Conservation (phyloP, 2,329 filamentous ascomycete species). For the Colletotrichum falcatum region DNA sequence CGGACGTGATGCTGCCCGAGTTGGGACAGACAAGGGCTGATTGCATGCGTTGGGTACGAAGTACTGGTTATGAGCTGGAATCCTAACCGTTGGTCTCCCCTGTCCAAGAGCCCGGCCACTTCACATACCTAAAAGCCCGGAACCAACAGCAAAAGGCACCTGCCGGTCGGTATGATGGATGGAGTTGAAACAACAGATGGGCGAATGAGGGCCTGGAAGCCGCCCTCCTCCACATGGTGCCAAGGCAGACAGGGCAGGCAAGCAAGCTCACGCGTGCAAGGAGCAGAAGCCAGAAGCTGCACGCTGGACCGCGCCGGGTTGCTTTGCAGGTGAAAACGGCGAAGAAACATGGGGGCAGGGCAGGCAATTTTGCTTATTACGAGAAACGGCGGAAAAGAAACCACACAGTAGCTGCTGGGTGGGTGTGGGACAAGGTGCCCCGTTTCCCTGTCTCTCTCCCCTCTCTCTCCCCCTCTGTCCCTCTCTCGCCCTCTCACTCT, state of each 20-base stretch:
- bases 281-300: background rate
- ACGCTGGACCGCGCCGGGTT: background rate
- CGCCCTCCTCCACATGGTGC: slow-evolving; percentile 10
- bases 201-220: slow-evolving; percentile 25
- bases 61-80: slow-evolving; percentile 33
- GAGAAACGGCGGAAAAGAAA: slow-evolving; percentile 21
- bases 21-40: background rate
- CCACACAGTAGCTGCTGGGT: too few relatives aligned
- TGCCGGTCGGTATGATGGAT: slow-evolving; percentile 7
- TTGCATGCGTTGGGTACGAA: slow-evolving; percentile 39
- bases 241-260: slow-evolving; percentile 3
- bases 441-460: background rate
- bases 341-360: slow-evolving; percentile 1
- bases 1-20: slow-evolving; percentile 22
- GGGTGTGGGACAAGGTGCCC: background rate
- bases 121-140: background rate
- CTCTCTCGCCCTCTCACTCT: background rate
- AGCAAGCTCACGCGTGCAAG: background rate
- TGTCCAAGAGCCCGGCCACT: background rate
- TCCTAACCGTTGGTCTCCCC: slow-evolving; percentile 4
- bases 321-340: background rate
- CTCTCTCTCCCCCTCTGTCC: too few relatives aligned
- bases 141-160: slow-evolving; percentile 15
- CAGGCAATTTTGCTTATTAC: background rate
- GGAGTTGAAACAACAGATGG: slow-evolving; percentile 16